phyloP scores from a whole-genome alignment of 148 eudicot species.

The Spergularia marina region DNA sequence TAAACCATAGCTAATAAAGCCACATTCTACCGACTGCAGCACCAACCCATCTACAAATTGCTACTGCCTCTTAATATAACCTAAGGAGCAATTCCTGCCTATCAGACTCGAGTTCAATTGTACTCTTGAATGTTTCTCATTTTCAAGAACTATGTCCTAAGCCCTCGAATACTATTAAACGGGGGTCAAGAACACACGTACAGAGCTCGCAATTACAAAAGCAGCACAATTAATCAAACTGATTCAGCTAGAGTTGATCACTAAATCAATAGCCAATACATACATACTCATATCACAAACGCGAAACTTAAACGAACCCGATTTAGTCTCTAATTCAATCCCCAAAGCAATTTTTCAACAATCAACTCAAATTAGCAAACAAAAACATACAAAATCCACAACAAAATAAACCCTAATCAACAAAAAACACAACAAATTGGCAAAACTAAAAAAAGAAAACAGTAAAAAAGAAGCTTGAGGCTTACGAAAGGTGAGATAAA shows the following conservation, averaged over 20 bases:
- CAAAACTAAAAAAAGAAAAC: not conserved
- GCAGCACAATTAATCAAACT: not conserved
- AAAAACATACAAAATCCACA: not conserved
- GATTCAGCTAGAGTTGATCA: not conserved
- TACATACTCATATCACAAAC: not conserved
- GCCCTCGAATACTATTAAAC: no score
- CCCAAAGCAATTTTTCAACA: not conserved
- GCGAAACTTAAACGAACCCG: not conserved
- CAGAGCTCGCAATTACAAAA: not conserved
- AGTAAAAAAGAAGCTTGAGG: not conserved
- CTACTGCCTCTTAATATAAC: no score
- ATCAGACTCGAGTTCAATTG: no score
- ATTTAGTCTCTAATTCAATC: no score
- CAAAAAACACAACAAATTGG: not conserved
- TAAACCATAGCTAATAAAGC: not conserved
- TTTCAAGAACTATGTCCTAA: no score
- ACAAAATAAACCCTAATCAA: not conserved
- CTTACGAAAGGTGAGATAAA: constrained; percentile 79
- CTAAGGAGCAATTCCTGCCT: no score
- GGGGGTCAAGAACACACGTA: no score
- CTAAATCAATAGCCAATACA: no score
- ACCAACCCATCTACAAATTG: no score
- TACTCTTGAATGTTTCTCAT: no score
- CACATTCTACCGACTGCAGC: no score
- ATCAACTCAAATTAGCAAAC: not conserved